Percentiles rank a stretch among this genome's conserved stretches.
These are phyloP conservation scores for Colletotrichum sp. DNA, from an alignment of 2,329 filamentous ascomycete genomes.

Conservation along the genomic window DNA sequence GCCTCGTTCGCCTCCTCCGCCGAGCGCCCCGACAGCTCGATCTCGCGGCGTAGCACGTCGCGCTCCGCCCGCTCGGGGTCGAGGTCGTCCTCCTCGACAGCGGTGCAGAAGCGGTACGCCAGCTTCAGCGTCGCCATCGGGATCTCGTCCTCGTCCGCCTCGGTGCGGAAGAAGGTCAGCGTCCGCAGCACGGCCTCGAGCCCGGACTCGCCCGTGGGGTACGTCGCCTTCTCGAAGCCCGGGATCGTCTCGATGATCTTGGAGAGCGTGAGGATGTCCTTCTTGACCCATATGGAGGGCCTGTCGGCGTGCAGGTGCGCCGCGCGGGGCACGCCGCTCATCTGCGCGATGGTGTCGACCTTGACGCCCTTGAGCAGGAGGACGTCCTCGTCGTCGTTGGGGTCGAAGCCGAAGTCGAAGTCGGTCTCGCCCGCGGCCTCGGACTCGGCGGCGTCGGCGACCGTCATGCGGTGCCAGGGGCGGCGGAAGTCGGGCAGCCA, in stretches of 20 bases:
- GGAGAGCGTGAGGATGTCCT: constrained; percentile 1
- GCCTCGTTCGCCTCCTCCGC: constrained; percentile 16
- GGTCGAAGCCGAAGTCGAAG: constrained; percentile 18
- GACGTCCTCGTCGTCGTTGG: constrained; percentile 7
- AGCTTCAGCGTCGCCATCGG: constrained; percentile 14
- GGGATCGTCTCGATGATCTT: background rate
- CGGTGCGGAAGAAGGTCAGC: constrained; percentile 17
- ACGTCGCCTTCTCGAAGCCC: background rate
- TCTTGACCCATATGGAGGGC: constrained; percentile 14
- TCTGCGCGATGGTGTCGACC: constrained; percentile 6
- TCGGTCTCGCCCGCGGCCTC: constrained; percentile 17
- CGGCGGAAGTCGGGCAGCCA: constrained; percentile 19
- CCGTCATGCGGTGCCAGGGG: constrained; percentile 17
- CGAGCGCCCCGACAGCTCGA: background rate
- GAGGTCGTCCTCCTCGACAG: constrained; percentile 14
- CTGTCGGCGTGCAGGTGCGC: constrained; percentile 11
- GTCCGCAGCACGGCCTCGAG: constrained; percentile 6
- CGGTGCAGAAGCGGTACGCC: constrained; percentile 14
- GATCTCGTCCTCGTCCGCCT: background rate
- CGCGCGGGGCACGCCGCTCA: constrained; percentile 9
- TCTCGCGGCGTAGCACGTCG: constrained; percentile 3
- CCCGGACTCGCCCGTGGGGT: background rate
- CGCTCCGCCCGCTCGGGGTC: constrained; percentile 4
- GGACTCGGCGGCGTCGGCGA: constrained; percentile 17
- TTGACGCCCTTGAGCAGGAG: constrained; percentile 12